These are phyloP conservation scores for Sanguinoderma infundibulare DNA, from an alignment of 1,284 basidiomycete species.

Conservation along the genomic window DNA sequence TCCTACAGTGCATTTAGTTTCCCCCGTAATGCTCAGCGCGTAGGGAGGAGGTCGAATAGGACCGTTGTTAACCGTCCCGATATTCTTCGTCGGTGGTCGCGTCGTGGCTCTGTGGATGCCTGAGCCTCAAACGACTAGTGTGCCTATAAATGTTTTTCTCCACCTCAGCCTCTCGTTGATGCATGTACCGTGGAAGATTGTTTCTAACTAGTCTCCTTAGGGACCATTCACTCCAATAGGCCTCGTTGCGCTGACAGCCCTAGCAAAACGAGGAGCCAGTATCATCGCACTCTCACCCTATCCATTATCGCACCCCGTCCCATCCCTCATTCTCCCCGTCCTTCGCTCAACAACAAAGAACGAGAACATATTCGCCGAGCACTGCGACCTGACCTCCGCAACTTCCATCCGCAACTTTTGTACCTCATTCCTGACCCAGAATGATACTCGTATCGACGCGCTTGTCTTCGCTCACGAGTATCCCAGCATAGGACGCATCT, in stretches of 20 bases:
- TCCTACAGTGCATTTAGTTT: too few relatives aligned
- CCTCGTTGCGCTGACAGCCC: constrained; percentile 61
- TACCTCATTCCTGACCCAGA: constrained; percentile 62
- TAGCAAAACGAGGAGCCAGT: constrained; percentile 75
- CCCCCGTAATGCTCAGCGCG: too few relatives aligned
- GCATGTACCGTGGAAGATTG: not conserved
- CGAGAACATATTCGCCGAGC: constrained; percentile 74
- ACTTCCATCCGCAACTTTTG: constrained; percentile 70
- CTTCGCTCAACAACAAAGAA: constrained; percentile 72
- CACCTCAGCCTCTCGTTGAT: too few relatives aligned
- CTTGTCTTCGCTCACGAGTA: constrained; percentile 79
- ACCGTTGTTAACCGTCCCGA: too few relatives aligned
- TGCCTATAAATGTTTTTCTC: too few relatives aligned
- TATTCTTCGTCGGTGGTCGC: too few relatives aligned
- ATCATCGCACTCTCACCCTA: constrained; percentile 70
- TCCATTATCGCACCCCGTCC: constrained; percentile 56
- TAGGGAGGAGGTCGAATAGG: too few relatives aligned
- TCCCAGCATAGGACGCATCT: constrained; percentile 57
- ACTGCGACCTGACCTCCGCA: constrained; percentile 70
- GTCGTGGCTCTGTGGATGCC: too few relatives aligned
- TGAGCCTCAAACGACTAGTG: too few relatives aligned
- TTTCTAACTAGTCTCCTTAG: constrained; percentile 37
- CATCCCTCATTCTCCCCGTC: constrained; percentile 63
- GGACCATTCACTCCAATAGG: constrained; percentile 77
- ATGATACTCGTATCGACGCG: constrained; percentile 71